Evolutionary conservation across 192 early-diverging fungal species (phyloP), one percentile per base, ranked within the genome.

Genomic region (Coemansia sp.): DNA sequence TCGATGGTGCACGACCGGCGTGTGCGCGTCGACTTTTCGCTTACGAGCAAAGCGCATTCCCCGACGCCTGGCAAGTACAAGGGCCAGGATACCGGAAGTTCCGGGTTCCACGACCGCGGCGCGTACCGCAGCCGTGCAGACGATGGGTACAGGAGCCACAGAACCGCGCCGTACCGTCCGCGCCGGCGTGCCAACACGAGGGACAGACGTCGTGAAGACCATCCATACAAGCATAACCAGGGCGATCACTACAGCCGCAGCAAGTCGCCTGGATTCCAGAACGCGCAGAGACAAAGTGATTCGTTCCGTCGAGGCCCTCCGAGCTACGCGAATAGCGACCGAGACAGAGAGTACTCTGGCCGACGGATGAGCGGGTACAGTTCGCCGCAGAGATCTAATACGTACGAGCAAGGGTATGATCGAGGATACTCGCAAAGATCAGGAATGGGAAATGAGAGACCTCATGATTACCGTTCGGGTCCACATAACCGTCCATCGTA

Each of bases 11-110:
- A 79, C 39, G 71, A 79, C 24, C 71, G 76, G 10, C 56, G 58
- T n/a, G 71, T 79, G 37, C 67, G 76, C 1, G 76, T 79, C 24
- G 76, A 79, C 49, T 79, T 55, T 61, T 79, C 76, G 24, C 60
- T 79, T 47, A 79, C 71, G 24, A 69, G 35, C 45, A 58, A 61
- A 18, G 54, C 76, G 23, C 71, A 73, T 35, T 59, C 66, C 10
- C 38, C 70, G 14, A 68, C 62, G 54, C 70, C 66, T 5, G 75
- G 75, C 38, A 68, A 57, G 26, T 74, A 68, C 54, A 64, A 61
- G 66, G 73, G 66, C 19, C 73, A 69, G 57, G 67, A 74, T 6
- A 74, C 72, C 7, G 53, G 51, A 13, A n/a, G 48, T 43, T 38
- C 54, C 16, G 19, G 45, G 1, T 37, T 20, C 29, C 43, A 51